phyloP scores from a whole-genome alignment of 1,284 basidiomycete genomes.

The Malassezia equina region DNA sequence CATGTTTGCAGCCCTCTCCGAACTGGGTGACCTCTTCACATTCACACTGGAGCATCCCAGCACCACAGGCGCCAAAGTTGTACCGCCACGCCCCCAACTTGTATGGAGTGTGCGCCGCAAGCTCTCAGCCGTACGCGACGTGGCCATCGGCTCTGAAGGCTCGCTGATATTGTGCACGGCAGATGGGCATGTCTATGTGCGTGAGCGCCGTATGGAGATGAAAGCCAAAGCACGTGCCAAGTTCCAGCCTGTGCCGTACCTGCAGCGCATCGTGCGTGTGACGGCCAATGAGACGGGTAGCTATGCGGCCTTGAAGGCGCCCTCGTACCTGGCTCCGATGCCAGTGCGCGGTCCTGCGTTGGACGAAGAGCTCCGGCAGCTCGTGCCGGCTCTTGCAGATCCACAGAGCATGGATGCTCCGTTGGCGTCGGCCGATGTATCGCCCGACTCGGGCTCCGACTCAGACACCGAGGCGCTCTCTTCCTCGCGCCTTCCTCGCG shows the following conservation, averaged over 20 bases:
- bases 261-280: slow-evolving; percentile 76
- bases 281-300: slow-evolving; percentile 78
- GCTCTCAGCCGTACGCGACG: slow-evolving; percentile 69
- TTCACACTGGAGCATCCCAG: slow-evolving; percentile 54
- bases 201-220: slow-evolving; percentile 22
- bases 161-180: slow-evolving; percentile 83
- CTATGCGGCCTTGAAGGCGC: slow-evolving; percentile 72
- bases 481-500: not conserved
- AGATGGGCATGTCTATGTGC: slow-evolving; percentile 82
- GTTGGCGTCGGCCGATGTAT: not conserved
- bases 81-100: slow-evolving; percentile 62
- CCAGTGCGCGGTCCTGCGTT: slow-evolving; percentile 57
- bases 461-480: slow-evolving; percentile 12
- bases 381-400: slow-evolving; percentile 27
- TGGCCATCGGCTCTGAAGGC: slow-evolving; percentile 77
- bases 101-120: slow-evolving; percentile 79
- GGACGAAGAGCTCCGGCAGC: slow-evolving; percentile 57
- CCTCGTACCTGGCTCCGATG: slow-evolving; percentile 60
- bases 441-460: slow-evolving; percentile 27
- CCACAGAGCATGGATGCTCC: slow-evolving; percentile 1
- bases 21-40: slow-evolving; percentile 81
- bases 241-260: slow-evolving; percentile 68
- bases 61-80: slow-evolving; percentile 29
- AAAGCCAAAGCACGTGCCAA: slow-evolving; percentile 46
- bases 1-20: slow-evolving; percentile 72